These are phyloP conservation scores for Hypsizygus marmoreus DNA, from an alignment of 768 basidiomycete genomes.

Conservation along the genomic window DNA sequence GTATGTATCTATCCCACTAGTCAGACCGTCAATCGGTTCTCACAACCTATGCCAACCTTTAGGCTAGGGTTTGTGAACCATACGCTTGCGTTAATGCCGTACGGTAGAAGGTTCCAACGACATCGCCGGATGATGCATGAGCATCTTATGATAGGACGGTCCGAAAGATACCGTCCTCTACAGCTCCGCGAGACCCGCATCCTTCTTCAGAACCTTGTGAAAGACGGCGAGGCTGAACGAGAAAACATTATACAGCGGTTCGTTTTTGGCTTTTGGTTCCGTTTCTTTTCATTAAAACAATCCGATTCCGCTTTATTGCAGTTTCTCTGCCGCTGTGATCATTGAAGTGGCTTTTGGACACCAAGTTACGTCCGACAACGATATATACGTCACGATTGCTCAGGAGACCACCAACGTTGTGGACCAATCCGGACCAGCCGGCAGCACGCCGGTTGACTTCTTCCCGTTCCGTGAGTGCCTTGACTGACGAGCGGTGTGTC, in stretches of 20 bases:
- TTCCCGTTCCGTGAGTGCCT: slow-evolving; percentile 27
- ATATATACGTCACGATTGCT: slow-evolving; percentile 37
- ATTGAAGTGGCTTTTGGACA: slow-evolving; percentile 35
- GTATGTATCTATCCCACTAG: slow-evolving; percentile 11
- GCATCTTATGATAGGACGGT: slow-evolving; percentile 17
- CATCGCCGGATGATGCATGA: slow-evolving; percentile 19
- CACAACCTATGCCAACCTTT: neutral
- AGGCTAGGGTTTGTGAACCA: slow-evolving; percentile 18
- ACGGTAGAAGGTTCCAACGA: slow-evolving; percentile 17
- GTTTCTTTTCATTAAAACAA: neutral
- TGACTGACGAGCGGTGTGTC: neutral
- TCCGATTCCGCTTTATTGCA: neutral
- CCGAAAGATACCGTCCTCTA: slow-evolving; percentile 21
- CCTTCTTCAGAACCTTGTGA: slow-evolving; percentile 30
- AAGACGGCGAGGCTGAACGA: slow-evolving; percentile 23
- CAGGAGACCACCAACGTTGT: slow-evolving; percentile 29
- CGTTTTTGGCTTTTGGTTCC: too few species aligned
- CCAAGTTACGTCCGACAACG: slow-evolving; percentile 30
- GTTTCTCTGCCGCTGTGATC: slow-evolving; percentile 20
- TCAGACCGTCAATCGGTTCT: too few species aligned
- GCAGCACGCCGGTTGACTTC: slow-evolving; percentile 14
- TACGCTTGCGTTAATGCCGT: slow-evolving; percentile 11
- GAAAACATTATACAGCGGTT: slow-evolving; percentile 32
- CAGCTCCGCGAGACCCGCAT: slow-evolving; percentile 28
- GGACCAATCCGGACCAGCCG: slow-evolving; percentile 23